Conservation (phyloP, 1,139 yeast genomes). For the Scheffersomyces segobiensis region DNA sequence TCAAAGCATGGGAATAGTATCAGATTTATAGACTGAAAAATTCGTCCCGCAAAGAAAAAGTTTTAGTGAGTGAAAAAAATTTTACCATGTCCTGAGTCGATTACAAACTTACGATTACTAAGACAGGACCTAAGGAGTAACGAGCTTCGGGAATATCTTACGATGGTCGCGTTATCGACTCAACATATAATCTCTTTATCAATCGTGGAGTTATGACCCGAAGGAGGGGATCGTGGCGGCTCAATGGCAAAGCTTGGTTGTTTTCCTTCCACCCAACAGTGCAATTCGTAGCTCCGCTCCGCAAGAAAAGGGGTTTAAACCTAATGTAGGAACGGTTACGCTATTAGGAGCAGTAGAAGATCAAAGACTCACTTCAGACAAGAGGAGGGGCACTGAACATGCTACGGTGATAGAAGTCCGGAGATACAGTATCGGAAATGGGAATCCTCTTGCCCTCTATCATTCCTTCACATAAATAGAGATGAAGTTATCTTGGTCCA, state of each 20-base stretch:
- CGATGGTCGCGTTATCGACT: neutral
- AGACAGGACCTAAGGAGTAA: neutral
- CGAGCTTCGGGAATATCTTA: neutral
- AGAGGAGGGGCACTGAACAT: neutral
- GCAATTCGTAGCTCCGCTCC: neutral
- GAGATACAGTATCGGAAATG: neutral
- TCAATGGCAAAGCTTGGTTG: neutral
- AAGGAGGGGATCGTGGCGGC: neutral
- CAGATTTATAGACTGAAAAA: slow-evolving; percentile 1
- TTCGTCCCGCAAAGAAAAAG: neutral
- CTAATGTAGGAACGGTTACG: neutral
- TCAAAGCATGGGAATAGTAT: neutral
- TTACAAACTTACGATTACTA: neutral
- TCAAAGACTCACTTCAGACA: neutral
- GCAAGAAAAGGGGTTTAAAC: neutral
- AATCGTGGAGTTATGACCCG: neutral
- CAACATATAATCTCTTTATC: neutral
- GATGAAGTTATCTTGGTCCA: neutral
- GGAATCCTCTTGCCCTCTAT: neutral
- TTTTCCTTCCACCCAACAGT: neutral
- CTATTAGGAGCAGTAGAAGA: neutral
- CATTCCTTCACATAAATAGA: too few species aligned
- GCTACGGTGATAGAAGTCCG: neutral
- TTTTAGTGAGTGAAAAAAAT: neutral
- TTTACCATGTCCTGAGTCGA: neutral